Evolutionary conservation across 108 stramenopile species (phyloP).

Genomic region (Skeletonema grethae): DNA sequence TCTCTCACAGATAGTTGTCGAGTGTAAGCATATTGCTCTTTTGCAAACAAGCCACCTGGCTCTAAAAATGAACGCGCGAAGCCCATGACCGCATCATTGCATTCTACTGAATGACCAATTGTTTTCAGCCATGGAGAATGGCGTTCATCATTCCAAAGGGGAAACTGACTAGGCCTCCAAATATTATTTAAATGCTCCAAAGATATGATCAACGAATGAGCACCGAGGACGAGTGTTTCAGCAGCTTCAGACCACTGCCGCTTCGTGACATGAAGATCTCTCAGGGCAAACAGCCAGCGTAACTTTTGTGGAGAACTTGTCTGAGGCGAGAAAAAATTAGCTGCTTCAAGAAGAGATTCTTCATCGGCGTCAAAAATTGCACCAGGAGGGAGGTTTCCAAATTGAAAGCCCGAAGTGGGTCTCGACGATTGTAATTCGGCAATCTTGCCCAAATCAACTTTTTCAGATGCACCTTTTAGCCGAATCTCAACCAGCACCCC

Average conservation of each 20-base stretch:
- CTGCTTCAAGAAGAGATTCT: slow-evolving; percentile 85
- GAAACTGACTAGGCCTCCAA: slow-evolving; percentile 79
- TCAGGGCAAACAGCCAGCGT: slow-evolving; percentile 76
- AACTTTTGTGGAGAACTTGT: slow-evolving; percentile 70
- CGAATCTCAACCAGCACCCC: slow-evolving; percentile 84
- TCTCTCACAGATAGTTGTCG: slow-evolving; percentile 51
- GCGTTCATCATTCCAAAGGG: slow-evolving; percentile 69
- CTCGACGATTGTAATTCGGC: slow-evolving; percentile 13
- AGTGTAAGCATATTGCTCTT: slow-evolving; percentile 23
- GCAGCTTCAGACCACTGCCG: slow-evolving; percentile 86
- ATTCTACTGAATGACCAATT: slow-evolving; percentile 57
- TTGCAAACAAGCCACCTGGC: slow-evolving; percentile 26
- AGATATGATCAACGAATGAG: slow-evolving; percentile 68
- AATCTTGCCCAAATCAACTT: slow-evolving; percentile 29
- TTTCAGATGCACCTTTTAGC: slow-evolving; percentile 48
- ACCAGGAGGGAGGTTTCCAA: slow-evolving; percentile 6
- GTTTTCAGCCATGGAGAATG: slow-evolving; percentile 74
- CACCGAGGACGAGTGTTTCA: slow-evolving; percentile 76
- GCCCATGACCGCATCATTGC: slow-evolving; percentile 71
- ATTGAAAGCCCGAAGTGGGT: slow-evolving; percentile 5
- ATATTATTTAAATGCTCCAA: slow-evolving; percentile 62
- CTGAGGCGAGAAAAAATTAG: slow-evolving; percentile 78
- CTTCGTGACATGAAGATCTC: slow-evolving; percentile 73
- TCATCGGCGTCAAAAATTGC: slow-evolving; percentile 87
- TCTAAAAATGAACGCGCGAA: slow-evolving; percentile 80